Evolutionary conservation across 345 rosid species (phyloP), one percentile per base, ranked within the genome.

Genomic region (Triadica sebifera): DNA sequence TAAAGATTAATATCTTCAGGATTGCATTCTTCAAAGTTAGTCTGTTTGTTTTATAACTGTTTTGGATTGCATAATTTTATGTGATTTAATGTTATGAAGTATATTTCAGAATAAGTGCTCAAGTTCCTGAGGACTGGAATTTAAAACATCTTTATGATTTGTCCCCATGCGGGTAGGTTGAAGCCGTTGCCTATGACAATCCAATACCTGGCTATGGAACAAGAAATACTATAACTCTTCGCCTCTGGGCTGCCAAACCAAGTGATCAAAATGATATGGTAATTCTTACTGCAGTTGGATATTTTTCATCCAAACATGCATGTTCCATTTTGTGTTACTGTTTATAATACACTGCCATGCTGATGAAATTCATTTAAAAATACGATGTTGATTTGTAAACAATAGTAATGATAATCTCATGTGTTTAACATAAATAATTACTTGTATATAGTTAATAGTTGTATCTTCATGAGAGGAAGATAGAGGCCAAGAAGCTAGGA

Each of bases 191-290:
- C 49, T 85, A 85, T 70, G 88, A 85, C 83, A 81, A 81, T 75
- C 88, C 88, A 57, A 81, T 85, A 70, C 88, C 88, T 64, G 88
- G 88, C 57, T 83, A 80, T 81, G 86, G 84, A 75, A 85, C 88
- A 79, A 81, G 86, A 71, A 85, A 78, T 67, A 83, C 88, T 5
- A 79, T 82, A 50, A 83, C 75, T 69, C 85, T 85, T 25, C 88
- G 88, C 57, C 85, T 85, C 24, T 85, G 88, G 86, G 84, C 88
- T 71, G 85, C 86, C 11, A 85, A 85, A 72, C 86, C 86, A 74
- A 84, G 87, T 65, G 87, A 79, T 74, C 80, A 67, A 50, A 74
- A 61, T 53, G 71, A 84, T 72, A 84, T 84, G 82, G 87, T 84
- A 84, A 78, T 37, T 53, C 65, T 50, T 55, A 53, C 19, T 34